These are phyloP conservation scores for Xylaria telfairii DNA, from an alignment of 495 filamentous ascomycete species.

Conservation along the genomic window DNA sequence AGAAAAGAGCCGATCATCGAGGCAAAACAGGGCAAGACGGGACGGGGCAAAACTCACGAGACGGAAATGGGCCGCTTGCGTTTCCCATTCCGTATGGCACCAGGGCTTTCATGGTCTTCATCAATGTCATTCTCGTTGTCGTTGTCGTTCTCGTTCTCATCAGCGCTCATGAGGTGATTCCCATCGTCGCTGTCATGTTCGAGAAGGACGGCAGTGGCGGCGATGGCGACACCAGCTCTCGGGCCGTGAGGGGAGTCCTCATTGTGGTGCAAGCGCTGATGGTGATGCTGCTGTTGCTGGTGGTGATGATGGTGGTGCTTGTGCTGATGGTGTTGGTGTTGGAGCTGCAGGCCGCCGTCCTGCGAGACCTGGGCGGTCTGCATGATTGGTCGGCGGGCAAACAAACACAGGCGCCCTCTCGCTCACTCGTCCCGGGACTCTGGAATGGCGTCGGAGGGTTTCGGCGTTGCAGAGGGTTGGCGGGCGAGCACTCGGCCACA, in stretches of 20 bases:
- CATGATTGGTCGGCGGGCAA: conserved; percentile 23
- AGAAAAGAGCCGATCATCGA: background rate
- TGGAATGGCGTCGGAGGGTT: conserved; percentile 1
- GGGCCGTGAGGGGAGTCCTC: background rate
- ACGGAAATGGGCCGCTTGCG: conserved; percentile 66
- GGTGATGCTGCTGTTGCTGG: background rate
- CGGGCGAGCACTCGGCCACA: conserved; percentile 19
- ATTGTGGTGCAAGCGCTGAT: too few relatives aligned
- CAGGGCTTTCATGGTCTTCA: conserved; percentile 46
- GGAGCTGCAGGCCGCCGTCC: conserved; percentile 28
- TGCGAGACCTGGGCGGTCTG: conserved; percentile 31
- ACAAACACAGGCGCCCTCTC: background rate
- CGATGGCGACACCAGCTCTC: conserved; percentile 4
- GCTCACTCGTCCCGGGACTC: background rate
- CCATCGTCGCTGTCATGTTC: conserved; percentile 41
- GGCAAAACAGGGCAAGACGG: background rate
- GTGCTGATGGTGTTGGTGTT: conserved; percentile 21
- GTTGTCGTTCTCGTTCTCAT: conserved; percentile 36
- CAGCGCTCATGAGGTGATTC: conserved; percentile 38
- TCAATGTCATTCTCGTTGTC: conserved; percentile 46
- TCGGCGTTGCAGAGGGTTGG: conserved; percentile 10
- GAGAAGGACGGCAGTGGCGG: conserved; percentile 29
- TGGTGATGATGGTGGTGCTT: conserved; percentile 37
- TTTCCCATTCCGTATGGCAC: conserved; percentile 48
- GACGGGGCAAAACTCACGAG: conserved; percentile 49